A percentile compares a stretch with the other conserved stretches of the same genome.
Evolutionary conservation across 2,329 filamentous ascomycete genomes (phyloP).

Genomic region (Bipolaris zeicola): DNA sequence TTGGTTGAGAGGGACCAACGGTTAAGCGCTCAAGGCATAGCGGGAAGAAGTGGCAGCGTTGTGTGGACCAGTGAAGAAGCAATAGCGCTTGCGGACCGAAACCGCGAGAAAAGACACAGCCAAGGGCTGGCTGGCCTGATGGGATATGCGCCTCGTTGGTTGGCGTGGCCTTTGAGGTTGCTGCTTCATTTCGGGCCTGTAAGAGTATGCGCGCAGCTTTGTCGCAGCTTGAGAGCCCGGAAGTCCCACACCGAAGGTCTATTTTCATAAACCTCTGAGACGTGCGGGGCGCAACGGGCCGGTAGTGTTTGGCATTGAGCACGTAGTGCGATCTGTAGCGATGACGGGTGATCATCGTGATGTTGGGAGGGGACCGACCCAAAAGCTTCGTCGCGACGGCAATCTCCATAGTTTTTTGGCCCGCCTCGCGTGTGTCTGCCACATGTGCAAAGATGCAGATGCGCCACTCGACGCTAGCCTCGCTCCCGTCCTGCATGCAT

Average conservation of each 20-base stretch:
- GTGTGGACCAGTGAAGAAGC: slow-evolving; percentile 32
- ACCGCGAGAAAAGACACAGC: slow-evolving; percentile 15
- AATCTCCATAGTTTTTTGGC: neutral
- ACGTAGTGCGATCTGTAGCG: neutral
- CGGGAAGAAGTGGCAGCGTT: slow-evolving; percentile 26
- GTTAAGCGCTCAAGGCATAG: slow-evolving; percentile 30
- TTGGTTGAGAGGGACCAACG: slow-evolving; percentile 20
- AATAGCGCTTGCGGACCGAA: slow-evolving; percentile 41
- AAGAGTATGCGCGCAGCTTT: slow-evolving; percentile 11
- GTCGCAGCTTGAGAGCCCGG: slow-evolving; percentile 6
- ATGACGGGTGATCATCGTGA: neutral
- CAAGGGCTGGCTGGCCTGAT: slow-evolving; percentile 14
- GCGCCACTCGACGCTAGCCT: slow-evolving; percentile 3
- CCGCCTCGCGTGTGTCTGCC: slow-evolving; percentile 10
- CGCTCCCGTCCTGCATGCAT: slow-evolving; percentile 4
- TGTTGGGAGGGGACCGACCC: neutral
- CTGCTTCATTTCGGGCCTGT: slow-evolving; percentile 12
- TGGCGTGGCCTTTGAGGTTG: slow-evolving; percentile 4
- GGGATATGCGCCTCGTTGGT: slow-evolving; percentile 7
- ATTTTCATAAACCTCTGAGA: slow-evolving; percentile 4
- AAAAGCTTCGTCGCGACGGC: too few relatives aligned
- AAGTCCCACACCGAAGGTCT: slow-evolving; percentile 1
- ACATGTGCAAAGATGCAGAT: slow-evolving; percentile 1
- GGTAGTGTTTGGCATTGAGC: slow-evolving; percentile 1
- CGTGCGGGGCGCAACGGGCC: slow-evolving; percentile 1